phyloP scores from a whole-genome alignment of 495 filamentous ascomycete genomes.

The Trichoderma orchidacearum region DNA sequence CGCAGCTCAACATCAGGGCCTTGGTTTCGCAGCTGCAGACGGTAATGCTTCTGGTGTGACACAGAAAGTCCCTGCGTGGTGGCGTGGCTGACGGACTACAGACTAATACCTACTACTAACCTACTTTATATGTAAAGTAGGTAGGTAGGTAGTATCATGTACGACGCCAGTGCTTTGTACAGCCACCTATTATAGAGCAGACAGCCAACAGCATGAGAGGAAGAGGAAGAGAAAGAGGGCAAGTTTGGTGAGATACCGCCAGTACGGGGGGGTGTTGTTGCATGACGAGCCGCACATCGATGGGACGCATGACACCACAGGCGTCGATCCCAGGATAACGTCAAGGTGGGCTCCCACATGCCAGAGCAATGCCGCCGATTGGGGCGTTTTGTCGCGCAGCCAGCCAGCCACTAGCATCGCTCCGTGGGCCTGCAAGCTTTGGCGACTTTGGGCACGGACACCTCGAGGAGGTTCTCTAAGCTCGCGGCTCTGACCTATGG shows the following conservation, averaged over 20 bases:
- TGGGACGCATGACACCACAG: conserved; percentile 9
- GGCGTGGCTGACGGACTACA: background rate
- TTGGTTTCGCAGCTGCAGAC: background rate
- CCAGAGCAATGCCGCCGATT: background rate
- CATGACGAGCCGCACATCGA: conserved; percentile 12
- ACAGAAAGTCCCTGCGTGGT: background rate
- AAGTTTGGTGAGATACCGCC: too few species aligned
- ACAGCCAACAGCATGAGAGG: conserved; percentile 9
- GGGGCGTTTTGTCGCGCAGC: conserved; percentile 5
- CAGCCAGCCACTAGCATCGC: background rate
- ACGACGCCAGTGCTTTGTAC: background rate
- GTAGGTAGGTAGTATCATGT: background rate
- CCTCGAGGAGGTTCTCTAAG: background rate
- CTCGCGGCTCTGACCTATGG: background rate
- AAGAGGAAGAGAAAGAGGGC: too few species aligned
- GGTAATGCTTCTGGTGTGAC: background rate
- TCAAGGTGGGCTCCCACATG: conserved; percentile 8
- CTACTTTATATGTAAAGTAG: too few species aligned
- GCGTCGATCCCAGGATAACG: conserved; percentile 3
- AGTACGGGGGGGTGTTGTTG: too few species aligned
- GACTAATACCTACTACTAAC: background rate
- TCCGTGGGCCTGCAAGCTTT: background rate
- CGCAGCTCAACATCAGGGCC: background rate
- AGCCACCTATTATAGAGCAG: background rate
- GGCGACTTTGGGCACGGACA: background rate